Evolutionary conservation across 2,329 filamentous ascomycete genomes (phyloP).

Genomic region (Davidsoniella eucalypti): DNA sequence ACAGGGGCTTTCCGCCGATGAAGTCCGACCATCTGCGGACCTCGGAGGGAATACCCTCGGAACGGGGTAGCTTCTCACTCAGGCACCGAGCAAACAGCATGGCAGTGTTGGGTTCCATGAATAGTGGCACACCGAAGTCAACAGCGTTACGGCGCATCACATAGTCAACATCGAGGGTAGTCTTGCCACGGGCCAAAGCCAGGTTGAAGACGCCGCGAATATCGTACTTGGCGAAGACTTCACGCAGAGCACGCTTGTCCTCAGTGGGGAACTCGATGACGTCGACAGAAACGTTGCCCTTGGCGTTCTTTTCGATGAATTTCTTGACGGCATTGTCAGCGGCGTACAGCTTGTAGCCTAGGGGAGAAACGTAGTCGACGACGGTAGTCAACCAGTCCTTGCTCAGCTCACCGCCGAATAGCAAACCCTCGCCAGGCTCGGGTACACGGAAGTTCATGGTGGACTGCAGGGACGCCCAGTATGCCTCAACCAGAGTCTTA

Average conservation of each 20-base stretch:
- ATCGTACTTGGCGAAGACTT: conserved; percentile 94
- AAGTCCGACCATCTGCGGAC: conserved; percentile 94
- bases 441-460: conserved; percentile 94
- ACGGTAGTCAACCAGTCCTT: conserved; percentile 60
- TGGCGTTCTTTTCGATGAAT: conserved; percentile 57
- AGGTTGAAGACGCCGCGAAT: conserved; percentile 94
- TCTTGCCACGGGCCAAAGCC: conserved; percentile 68
- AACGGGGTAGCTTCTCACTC: conserved; percentile 83
- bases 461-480: conserved; percentile 91
- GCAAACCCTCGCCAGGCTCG: conserved; percentile 82
- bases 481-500: conserved; percentile 86
- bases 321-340: conserved; percentile 67
- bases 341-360: conserved; percentile 89
- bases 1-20: conserved; percentile 70
- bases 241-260: conserved; percentile 84
- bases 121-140: conserved; percentile 92
- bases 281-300: conserved; percentile 56
- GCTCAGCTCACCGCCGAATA: conserved; percentile 72
- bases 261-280: conserved; percentile 94
- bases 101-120: conserved; percentile 97
- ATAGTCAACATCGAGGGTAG: conserved; percentile 81
- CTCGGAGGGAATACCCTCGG: conserved; percentile 77
- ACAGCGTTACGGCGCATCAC: conserved; percentile 92
- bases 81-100: conserved; percentile 93
- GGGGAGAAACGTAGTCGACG: conserved; percentile 70